phyloP scores from a whole-genome alignment of 768 basidiomycete species.

The Suillus plorans region DNA sequence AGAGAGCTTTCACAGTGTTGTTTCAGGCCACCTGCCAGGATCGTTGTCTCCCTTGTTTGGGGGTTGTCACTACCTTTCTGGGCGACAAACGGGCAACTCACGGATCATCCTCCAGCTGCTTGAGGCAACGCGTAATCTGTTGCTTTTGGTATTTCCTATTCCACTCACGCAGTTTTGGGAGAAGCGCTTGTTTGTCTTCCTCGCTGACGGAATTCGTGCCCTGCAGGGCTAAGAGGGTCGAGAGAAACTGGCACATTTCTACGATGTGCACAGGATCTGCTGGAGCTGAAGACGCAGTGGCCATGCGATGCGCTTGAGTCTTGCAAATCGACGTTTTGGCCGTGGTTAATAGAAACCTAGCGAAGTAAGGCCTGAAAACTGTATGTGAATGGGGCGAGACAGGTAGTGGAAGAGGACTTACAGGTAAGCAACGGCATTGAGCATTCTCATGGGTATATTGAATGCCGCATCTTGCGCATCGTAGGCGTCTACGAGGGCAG shows the following conservation, averaged over 20 bases:
- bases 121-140: slow-evolving; percentile 33
- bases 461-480: slow-evolving; percentile 22
- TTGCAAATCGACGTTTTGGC: slow-evolving; percentile 33
- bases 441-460: slow-evolving; percentile 26
- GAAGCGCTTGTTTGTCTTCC: slow-evolving; percentile 32
- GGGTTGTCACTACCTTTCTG: neutral
- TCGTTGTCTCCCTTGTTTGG: slow-evolving; percentile 25
- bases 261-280: slow-evolving; percentile 24
- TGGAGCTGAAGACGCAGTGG: slow-evolving; percentile 12
- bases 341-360: slow-evolving; percentile 35
- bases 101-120: slow-evolving; percentile 28
- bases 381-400: neutral
- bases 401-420: slow-evolving; percentile 12
- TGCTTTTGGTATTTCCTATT: slow-evolving; percentile 18
- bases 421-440: slow-evolving; percentile 38
- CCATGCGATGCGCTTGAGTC: slow-evolving; percentile 38
- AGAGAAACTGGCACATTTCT: slow-evolving; percentile 40
- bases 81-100: slow-evolving; percentile 15
- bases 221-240: slow-evolving; percentile 40
- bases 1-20: slow-evolving; percentile 29
- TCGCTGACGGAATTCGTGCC: slow-evolving; percentile 32
- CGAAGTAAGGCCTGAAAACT: slow-evolving; percentile 38
- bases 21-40: slow-evolving; percentile 30
- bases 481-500: slow-evolving; percentile 32
- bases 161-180: slow-evolving; percentile 36